Evolutionary conservation across 306 rosid genomes (phyloP).

Genomic region (Lathyrus oleraceus): DNA sequence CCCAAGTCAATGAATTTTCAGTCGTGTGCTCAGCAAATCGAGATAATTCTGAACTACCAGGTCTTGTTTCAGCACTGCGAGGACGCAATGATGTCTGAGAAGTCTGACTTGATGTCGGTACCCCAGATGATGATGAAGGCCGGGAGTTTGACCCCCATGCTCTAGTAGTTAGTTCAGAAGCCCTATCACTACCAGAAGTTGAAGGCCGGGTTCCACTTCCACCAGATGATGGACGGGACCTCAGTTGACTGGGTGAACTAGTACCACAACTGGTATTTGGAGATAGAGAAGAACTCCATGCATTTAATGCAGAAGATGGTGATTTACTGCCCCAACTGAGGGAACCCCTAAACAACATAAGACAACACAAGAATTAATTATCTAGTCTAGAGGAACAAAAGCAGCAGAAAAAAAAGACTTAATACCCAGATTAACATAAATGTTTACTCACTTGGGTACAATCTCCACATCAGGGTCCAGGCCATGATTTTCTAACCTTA

Average conservation of each 20-base stretch:
- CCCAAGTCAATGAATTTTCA: constrained; percentile 79
- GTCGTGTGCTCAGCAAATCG: constrained; percentile 80
- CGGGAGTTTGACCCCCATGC: constrained; percentile 87
- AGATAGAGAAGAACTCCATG: constrained; percentile 89
- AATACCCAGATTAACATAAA: constrained; percentile 10
- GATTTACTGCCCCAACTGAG: constrained; percentile 92
- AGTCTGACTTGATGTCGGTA: constrained; percentile 65
- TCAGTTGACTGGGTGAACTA: constrained; percentile 74
- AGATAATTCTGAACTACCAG: constrained; percentile 93
- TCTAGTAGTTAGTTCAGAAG: constrained; percentile 55
- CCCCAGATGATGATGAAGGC: constrained; percentile 95
- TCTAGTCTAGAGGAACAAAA: constrained; percentile 10
- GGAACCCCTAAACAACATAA: constrained; percentile 67
- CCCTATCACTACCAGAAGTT: constrained; percentile 87
- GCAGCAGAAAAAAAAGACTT: constrained; percentile 16
- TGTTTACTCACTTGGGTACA: constrained; percentile 85
- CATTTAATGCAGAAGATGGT: constrained; percentile 70
- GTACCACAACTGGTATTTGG: constrained; percentile 77
- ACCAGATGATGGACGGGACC: constrained; percentile 90
- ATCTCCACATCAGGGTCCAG: constrained; percentile 89
- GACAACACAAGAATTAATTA: constrained; percentile 28
- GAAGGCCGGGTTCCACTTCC: constrained; percentile 94
- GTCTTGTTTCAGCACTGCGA: constrained; percentile 93
- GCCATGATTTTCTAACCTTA: constrained; percentile 97
- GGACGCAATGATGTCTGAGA: constrained; percentile 79